Evolutionary conservation across 306 rosid genomes (phyloP).

Genomic region (Corylus avellana): DNA sequence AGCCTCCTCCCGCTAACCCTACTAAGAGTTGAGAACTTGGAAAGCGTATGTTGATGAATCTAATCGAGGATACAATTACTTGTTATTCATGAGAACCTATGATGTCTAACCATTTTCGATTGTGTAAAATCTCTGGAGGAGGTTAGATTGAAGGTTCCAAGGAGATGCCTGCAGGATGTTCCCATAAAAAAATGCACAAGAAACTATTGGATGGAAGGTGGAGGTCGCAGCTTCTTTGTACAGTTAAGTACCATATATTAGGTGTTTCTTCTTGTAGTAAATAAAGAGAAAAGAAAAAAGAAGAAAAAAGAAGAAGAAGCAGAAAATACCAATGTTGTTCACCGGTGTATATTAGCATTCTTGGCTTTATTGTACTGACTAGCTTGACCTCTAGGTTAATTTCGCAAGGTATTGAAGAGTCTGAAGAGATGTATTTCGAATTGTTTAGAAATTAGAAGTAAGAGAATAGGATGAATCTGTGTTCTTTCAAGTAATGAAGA

Average conservation of each 20-base stretch:
- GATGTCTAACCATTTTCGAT: constrained; percentile 40
- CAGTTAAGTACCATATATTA: constrained; percentile 45
- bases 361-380: constrained; percentile 23
- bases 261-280: constrained; percentile 33
- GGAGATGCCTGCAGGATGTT: constrained; percentile 33
- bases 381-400: constrained; percentile 25
- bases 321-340: constrained; percentile 28
- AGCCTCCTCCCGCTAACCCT: constrained; percentile 51
- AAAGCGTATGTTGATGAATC: constrained; percentile 23
- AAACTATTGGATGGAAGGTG: constrained; percentile 31
- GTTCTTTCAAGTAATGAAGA: too few species aligned
- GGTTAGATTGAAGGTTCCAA: constrained; percentile 58
- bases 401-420: constrained; percentile 31
- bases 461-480: not conserved
- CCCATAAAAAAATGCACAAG: constrained; percentile 27
- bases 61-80: constrained; percentile 23
- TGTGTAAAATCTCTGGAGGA: constrained; percentile 26
- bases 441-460: not conserved
- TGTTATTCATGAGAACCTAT: constrained; percentile 40
- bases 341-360: constrained; percentile 47
- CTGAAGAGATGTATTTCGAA: not conserved
- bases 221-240: constrained; percentile 52
- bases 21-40: constrained; percentile 43
- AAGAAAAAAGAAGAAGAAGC: constrained; percentile 16
- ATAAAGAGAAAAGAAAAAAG: not conserved